phyloP scores from a whole-genome alignment of 2,329 filamentous ascomycete species.

The Bipolaris gigantea region DNA sequence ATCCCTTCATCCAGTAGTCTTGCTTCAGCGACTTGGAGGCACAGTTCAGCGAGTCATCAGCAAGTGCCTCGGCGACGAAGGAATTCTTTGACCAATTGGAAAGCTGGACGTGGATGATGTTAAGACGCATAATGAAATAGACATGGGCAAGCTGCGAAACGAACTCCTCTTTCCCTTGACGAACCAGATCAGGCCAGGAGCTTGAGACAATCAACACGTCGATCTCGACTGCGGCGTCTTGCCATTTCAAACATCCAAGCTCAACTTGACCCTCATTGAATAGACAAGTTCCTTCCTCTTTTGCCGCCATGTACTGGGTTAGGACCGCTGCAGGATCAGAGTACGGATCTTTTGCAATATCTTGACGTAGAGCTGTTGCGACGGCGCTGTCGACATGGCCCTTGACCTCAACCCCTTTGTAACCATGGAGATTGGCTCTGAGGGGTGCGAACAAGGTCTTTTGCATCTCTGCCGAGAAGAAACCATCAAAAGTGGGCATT shows the following conservation, averaged over 20 bases:
- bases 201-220: conserved; percentile 7
- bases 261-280: conserved; percentile 4
- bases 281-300: conserved; percentile 13
- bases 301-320: conserved; percentile 6
- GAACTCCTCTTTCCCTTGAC: conserved; percentile 12
- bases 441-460: conserved; percentile 20
- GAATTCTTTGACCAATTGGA: conserved; percentile 1
- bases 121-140: conserved; percentile 23
- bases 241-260: conserved; percentile 5
- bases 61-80: not conserved
- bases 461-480: conserved; percentile 23
- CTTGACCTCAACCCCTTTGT: conserved; percentile 8
- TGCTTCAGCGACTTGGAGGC: conserved; percentile 3
- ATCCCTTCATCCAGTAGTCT: conserved; percentile 14
- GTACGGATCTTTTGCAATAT: conserved; percentile 13
- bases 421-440: conserved; percentile 15
- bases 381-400: conserved; percentile 12
- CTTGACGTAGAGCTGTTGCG: conserved; percentile 9
- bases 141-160: conserved; percentile 14
- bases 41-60: conserved; percentile 1
- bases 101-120: conserved; percentile 16
- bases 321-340: conserved; percentile 14
- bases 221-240: conserved; percentile 16
- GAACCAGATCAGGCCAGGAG: conserved; percentile 14
- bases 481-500: conserved; percentile 4